Base-by-base conservation (phyloP, 148 eudicot genomes). In the Pharnaceum exiguum region DNA sequence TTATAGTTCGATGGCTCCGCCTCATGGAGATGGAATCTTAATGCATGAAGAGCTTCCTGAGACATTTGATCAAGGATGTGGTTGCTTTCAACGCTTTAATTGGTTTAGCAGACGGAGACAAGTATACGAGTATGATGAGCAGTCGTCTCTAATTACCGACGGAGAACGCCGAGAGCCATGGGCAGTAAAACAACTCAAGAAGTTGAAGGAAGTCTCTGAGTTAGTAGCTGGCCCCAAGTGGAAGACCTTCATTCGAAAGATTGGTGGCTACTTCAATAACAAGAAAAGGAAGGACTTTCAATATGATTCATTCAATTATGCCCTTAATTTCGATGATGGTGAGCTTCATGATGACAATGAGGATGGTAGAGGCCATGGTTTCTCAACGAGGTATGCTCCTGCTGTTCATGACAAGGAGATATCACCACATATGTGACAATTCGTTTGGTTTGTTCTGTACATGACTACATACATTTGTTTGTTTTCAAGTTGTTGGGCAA, bases 221-320 rank as follows among this genome's bases (percentile, higher is more conserved):
- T 22, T 75, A 2, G 68, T 81, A 6, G 90, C 90, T 0, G 95
- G 97, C 23, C 97, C 95, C n/a, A 89, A 81, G 37, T 89, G 97
- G 97, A 89, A 89, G 81, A 89, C 83, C 60, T 77, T 89, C 5
- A 38, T 86, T 0, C 64, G 95, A 30, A 86, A 65, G 46, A 51
- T 83, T 1, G 78, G 97, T 7, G 82, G 63, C 25, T 50, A 77
- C 30, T 75, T 72, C 5, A 68, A 55, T 51, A 58, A 56, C 30
- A 79, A 74, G 46, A 69, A 28, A 37, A 69, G 58, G 51, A 67
- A 56, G 43, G 62, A 56, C 31, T 59, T 77, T 51, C 90, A 68
- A 49, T 83, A 90, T 28, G 81, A 80, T 57, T 72, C 90, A 0
- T 59, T 67, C 9, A 78, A 82, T 56, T 90, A 90, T 69, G 89